Percentiles rank a stretch among this genome's conserved stretches.
phyloP scores from a whole-genome alignment of 768 basidiomycete genomes.

The Tylopilus sp. region DNA sequence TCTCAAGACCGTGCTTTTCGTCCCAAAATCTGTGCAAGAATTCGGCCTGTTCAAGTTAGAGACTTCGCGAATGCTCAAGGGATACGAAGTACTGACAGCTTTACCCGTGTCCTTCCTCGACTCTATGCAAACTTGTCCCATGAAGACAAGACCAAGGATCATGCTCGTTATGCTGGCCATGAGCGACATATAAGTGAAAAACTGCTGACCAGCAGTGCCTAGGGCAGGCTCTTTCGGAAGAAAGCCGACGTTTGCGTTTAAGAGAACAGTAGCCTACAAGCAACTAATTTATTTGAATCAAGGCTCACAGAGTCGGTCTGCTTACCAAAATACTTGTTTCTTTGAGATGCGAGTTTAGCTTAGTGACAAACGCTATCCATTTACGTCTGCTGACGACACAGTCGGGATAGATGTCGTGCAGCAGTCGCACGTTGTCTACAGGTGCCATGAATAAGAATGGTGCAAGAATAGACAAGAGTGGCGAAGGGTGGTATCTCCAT shows the following conservation, averaged over 20 bases:
- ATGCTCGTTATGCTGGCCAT: constrained; percentile 33
- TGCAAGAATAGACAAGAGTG: constrained; percentile 36
- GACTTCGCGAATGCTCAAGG: background rate
- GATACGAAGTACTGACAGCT: constrained; percentile 31
- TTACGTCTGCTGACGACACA: constrained; percentile 35
- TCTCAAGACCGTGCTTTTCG: constrained; percentile 41
- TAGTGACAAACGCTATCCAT: constrained; percentile 45
- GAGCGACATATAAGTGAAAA: constrained; percentile 43
- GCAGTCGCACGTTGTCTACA: constrained; percentile 38
- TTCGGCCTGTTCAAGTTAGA: constrained; percentile 9
- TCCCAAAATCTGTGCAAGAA: constrained; percentile 22
- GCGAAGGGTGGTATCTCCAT: constrained; percentile 29
- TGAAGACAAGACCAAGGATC: constrained; percentile 41
- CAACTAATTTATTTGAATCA: background rate
- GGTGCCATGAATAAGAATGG: constrained; percentile 51
- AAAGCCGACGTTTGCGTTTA: constrained; percentile 58
- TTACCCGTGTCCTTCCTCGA: constrained; percentile 27
- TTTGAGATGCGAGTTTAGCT: constrained; percentile 47
- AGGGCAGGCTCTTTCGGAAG: constrained; percentile 47
- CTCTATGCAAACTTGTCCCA: constrained; percentile 38
- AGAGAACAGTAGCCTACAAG: constrained; percentile 49
- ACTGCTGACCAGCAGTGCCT: constrained; percentile 30
- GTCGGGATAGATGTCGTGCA: constrained; percentile 52
- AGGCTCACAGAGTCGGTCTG: background rate
- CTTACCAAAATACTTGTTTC: constrained; percentile 53